Conservation (phyloP, 345 rosid species). For the Salix viminalis region DNA sequence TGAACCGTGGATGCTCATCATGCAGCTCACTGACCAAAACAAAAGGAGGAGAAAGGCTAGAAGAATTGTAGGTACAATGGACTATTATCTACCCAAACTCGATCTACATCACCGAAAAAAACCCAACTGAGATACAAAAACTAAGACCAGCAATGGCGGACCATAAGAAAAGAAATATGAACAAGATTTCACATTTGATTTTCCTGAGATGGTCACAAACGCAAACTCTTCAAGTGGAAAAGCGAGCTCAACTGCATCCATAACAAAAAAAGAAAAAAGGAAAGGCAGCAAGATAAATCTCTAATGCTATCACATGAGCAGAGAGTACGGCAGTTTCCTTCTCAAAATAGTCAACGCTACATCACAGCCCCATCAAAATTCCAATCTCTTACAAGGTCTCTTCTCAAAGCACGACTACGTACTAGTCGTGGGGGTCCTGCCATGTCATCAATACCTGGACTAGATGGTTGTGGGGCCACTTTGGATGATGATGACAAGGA, state of each 20-base stretch:
- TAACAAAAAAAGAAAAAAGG: not conserved
- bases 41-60: not conserved
- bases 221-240: slow-evolving; percentile 25
- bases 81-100: not conserved
- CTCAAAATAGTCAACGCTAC: slow-evolving; percentile 36
- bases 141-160: not conserved
- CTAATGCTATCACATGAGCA: slow-evolving; percentile 19
- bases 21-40: too few relatives aligned
- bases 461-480: slow-evolving; percentile 76
- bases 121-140: not conserved
- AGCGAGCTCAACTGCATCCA: slow-evolving; percentile 23
- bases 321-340: not conserved
- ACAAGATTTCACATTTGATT: slow-evolving; percentile 13
- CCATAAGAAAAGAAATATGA: not conserved
- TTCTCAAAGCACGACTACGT: slow-evolving; percentile 78
- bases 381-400: slow-evolving; percentile 97
- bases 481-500: slow-evolving; percentile 61
- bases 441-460: slow-evolving; percentile 35
- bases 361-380: slow-evolving; percentile 62
- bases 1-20: too few relatives aligned
- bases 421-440: slow-evolving; percentile 73
- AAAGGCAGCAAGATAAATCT: slow-evolving; percentile 2
- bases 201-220: slow-evolving; percentile 21
- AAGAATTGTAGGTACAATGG: not conserved
- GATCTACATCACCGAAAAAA: not conserved